Evolutionary conservation across 768 basidiomycete species (phyloP), one percentile per base, ranked within the genome.

Genomic region (Auricularia heimuer): DNA sequence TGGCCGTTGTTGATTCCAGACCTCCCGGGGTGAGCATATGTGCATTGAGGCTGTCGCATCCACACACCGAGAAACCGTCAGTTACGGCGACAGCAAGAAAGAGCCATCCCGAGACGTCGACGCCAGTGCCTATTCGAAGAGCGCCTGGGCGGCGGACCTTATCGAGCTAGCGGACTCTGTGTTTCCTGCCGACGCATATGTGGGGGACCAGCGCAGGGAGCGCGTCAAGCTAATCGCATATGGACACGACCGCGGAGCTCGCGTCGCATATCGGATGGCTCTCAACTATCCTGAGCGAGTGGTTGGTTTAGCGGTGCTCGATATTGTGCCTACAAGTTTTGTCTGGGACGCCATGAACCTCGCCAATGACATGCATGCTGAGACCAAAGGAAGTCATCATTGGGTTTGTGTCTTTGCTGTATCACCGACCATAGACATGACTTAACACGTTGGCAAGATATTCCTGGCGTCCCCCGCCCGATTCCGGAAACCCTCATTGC

Each of bases 161-260:
- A 35, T 67, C 29, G 63, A 68, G 24, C 66, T 66, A 33, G 35
- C 66, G 18, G 63, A 69, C 54, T 18, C 37, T 3, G 61, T 68
- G 37, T 56, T 54, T 45, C 47, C 47, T 18, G 47, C 47, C 47
- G 47, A 51, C 47, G 47, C 47, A 10, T 51, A 51, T 18, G 47
- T 51, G 14, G 47, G 47, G 6, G 61, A 35, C 42, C 61, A 35
- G 29, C 35, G 58, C 65, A 47, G 61, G 33, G 44, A 21, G 24
- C 54, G 35, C 33, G 39, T 47, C 18, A 66, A 68, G 58, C 16
- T 69, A 29, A 68, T 69, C 51, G 58, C 66, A 2, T 68, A 65
- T 45, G 69, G 69, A 10, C 69, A 69, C 54, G 69, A 69, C 45
- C 68, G 69, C 61, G 69, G 69, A 11, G 69, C 61, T 29, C 67